These are phyloP conservation scores for Trypanosoma avium DNA, from an alignment of 208 protist species.

Conservation along the genomic window DNA sequence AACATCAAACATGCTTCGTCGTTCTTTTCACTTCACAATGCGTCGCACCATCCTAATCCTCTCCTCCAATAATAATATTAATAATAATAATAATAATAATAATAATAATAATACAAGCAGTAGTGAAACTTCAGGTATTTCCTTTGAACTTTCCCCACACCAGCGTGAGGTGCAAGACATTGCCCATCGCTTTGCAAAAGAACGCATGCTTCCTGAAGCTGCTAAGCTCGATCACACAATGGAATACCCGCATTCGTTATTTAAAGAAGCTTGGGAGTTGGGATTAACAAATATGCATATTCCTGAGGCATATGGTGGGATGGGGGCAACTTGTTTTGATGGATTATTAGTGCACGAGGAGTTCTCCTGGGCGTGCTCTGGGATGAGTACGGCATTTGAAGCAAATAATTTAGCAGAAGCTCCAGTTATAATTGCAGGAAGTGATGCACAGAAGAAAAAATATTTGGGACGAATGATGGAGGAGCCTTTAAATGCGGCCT, in stretches of 20 bases:
- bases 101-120: too few species aligned
- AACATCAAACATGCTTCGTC: conserved; percentile 16
- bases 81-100: neutral
- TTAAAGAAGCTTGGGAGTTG: conserved; percentile 83
- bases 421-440: conserved; percentile 86
- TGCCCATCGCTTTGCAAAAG: conserved; percentile 74
- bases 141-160: conserved; percentile 78
- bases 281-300: conserved; percentile 89
- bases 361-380: conserved; percentile 84
- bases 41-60: conserved; percentile 9
- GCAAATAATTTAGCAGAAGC: conserved; percentile 76
- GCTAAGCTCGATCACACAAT: conserved; percentile 72
- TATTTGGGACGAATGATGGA: conserved; percentile 86
- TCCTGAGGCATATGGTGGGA: conserved; percentile 76
- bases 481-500: conserved; percentile 77
- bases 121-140: too few species aligned
- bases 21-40: conserved; percentile 1
- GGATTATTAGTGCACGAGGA: conserved; percentile 83
- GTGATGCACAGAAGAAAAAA: conserved; percentile 86
- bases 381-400: conserved; percentile 84
- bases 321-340: conserved; percentile 70
- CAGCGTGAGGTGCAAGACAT: conserved; percentile 73
- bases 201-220: conserved; percentile 74
- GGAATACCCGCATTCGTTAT: conserved; percentile 71
- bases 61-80: neutral